Evolutionary conservation across 225 moss, liverwort and hornwort genomes (phyloP), one percentile per base, ranked within the genome.

Genomic region (Sphagnum contortum): DNA sequence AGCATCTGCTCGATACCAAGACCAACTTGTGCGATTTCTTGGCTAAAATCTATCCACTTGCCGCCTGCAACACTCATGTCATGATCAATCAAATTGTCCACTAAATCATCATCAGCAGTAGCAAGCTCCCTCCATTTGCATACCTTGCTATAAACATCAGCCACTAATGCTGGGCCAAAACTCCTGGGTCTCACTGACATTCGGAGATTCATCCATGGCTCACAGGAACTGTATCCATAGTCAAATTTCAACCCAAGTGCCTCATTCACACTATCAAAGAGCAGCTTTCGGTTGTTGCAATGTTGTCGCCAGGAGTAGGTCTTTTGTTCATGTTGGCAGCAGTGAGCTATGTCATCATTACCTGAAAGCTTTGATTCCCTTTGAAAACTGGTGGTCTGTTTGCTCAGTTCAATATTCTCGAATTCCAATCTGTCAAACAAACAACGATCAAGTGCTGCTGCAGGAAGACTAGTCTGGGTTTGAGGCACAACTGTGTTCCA

Each of bases 181-280:
- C 77, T 64, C 0, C 68, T 72, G 51, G n/a, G 70, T 44, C 65
- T 75, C 5, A 81, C 29, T 29, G 29, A 9, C 65, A 68, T 44
- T 44, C 48, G 70, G 48, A 67, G 44, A 8, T 75, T 64, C 5
- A 73, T 55, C 75, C 82, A 79, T 44, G 75, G 78, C 52, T 70
- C 29, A 29, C 29, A 29, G 29, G 29, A 29, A 29, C 29, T 65
- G 57, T 82, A 78, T 54, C 71, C 75, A 60, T 78, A 81, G n/a
- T 47, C 65, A 50, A 66, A 59, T 48, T 73, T 71, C 14, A 78
- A 78, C 3, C 74, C 73, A 49, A 82, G 73, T 0, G 75, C 78
- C 52, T 82, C 82, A 62, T 82, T 82, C 45, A 82, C 73, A 49
- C 78, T 78, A 7, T 82, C 82, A 48, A 82, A 82, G 70, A 82